These are phyloP conservation scores for Plasmodium billcollinsi DNA, from an alignment of 169 alveolate species.

Conservation along the genomic window DNA sequence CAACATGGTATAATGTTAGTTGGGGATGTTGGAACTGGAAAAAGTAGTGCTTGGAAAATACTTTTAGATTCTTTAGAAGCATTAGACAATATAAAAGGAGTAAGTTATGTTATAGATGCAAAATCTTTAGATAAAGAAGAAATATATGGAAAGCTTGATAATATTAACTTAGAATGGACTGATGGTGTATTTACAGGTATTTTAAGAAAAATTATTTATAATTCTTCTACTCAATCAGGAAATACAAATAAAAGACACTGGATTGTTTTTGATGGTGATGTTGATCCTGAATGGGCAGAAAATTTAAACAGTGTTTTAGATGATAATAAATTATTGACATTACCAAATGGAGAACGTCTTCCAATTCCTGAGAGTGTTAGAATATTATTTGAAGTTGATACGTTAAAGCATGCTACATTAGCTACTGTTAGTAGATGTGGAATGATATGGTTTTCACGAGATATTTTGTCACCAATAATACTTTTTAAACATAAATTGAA, in stretches of 20 bases:
- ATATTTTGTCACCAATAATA: conserved; percentile 86
- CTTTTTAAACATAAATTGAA: conserved; percentile 88
- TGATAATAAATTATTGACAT: conserved; percentile 97
- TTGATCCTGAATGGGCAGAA: conserved; percentile 99
- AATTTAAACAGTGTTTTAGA: conserved; percentile 98
- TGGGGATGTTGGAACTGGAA: conserved; percentile 98
- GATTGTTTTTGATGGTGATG: conserved; percentile 99
- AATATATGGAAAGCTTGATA: conserved; percentile 95
- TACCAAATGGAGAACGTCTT: conserved; percentile 98
- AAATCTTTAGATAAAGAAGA: conserved; percentile 93
- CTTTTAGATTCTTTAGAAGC: conserved; percentile 93
- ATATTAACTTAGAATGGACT: conserved; percentile 97
- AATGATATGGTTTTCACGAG: conserved; percentile 98
- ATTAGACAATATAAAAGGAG: conserved; percentile 93
- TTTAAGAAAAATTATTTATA: conserved; percentile 81
- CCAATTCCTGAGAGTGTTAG: conserved; percentile 91
- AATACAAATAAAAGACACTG: conserved; percentile 92
- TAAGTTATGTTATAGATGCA: conserved; percentile 95
- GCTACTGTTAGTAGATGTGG: conserved; percentile 99
- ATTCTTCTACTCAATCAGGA: conserved; percentile 57
- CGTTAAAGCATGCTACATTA: conserved; percentile 96
- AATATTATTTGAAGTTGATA: conserved; percentile 94
- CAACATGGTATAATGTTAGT: conserved; percentile 99
- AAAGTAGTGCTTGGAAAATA: conserved; percentile 89
- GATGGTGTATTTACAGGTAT: conserved; percentile 98